Evolutionary conservation across 164 flowering plant species (phyloP), one percentile per base, ranked within the genome.

Genomic region (Vitis labrusca): DNA sequence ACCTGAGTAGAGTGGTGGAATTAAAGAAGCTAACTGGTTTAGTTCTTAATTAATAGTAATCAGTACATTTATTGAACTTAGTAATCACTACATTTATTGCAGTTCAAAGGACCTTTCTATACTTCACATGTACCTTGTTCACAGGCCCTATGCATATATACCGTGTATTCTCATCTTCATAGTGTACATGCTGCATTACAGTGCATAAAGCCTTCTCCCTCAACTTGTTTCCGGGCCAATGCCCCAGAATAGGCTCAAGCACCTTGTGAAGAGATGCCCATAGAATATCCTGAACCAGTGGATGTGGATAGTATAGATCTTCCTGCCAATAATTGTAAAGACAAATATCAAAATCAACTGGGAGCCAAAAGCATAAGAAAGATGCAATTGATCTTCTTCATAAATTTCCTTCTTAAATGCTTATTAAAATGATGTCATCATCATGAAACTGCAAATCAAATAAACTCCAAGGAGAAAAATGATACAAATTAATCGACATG

Each of bases 121-220:
- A 49, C 30, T 50, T 30, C 23, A 59, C 17, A 48, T 27, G 11
- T 74, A 91, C 97, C 93, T 92, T 92, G 78, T 86, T 89, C 8
- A 90, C 92, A 61, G 93, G 91, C 9, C 91, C 93, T 66, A 90
- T 78, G 78, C 95, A 90, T 49, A 92, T 67, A 47, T 87, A 92
- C 8, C 82, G 85, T 67, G 88, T 85, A 81, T 85, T 89, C 64
- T 87, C 91, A 81, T 91, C 96, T 81, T 91, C 96, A 71, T 91
- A 85, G 69, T 89, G 96, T 50, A 91, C 86, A 59, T 90, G 91
- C 69, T 88, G 69, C 80, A 90, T 86, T 16, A 69, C 80, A 32
- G 74, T 80, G 7, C 53, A 62, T 12, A 90, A 59, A 64, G 95
- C 89, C 72, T 77, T 86, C 59, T 88, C 88, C 65, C 95, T 82